phyloP scores from a whole-genome alignment of 2,329 filamentous ascomycete genomes.

The Sarocladiaceae sp. region DNA sequence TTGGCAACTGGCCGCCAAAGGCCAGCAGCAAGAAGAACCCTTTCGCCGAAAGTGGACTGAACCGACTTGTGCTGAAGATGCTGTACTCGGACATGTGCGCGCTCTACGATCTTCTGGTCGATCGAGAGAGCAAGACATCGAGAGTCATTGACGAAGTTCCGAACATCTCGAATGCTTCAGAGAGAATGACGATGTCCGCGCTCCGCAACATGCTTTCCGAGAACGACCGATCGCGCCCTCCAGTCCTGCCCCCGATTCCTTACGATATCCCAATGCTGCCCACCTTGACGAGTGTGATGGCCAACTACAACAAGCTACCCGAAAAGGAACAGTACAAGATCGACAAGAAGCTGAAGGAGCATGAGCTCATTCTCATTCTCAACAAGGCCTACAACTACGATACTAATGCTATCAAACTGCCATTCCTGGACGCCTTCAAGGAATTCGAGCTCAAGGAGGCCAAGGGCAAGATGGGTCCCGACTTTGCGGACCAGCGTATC shows the following conservation, averaged over 20 bases:
- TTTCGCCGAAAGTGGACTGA: constrained; percentile 79
- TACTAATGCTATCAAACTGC: constrained; percentile 47
- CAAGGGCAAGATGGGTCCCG: constrained; percentile 55
- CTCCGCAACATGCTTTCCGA: constrained; percentile 76
- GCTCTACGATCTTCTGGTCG: constrained; percentile 82
- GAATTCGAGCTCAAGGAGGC: constrained; percentile 65
- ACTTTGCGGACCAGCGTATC: constrained; percentile 63
- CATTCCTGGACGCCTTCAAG: constrained; percentile 65
- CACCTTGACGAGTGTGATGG: constrained; percentile 56
- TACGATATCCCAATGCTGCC: constrained; percentile 82
- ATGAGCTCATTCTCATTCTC: constrained; percentile 72
- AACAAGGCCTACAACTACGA: constrained; percentile 77
- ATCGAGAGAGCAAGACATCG: constrained; percentile 71
- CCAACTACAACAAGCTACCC: constrained; percentile 58
- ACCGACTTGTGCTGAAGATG: constrained; percentile 72
- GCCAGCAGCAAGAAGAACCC: constrained; percentile 87
- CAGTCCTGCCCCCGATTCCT: constrained; percentile 83
- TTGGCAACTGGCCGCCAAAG: constrained; percentile 80
- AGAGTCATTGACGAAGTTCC: constrained; percentile 65
- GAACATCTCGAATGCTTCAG: constrained; percentile 46
- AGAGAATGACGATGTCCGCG: constrained; percentile 59
- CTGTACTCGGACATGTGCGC: constrained; percentile 81
- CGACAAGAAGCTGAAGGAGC: constrained; percentile 65
- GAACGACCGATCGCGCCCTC: constrained; percentile 82
- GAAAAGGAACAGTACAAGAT: constrained; percentile 70